A percentile compares a stretch with the other conserved stretches of the same genome.
phyloP scores from a whole-genome alignment of 2,329 filamentous ascomycete genomes.

The Ophiostoma tasmaniense region DNA sequence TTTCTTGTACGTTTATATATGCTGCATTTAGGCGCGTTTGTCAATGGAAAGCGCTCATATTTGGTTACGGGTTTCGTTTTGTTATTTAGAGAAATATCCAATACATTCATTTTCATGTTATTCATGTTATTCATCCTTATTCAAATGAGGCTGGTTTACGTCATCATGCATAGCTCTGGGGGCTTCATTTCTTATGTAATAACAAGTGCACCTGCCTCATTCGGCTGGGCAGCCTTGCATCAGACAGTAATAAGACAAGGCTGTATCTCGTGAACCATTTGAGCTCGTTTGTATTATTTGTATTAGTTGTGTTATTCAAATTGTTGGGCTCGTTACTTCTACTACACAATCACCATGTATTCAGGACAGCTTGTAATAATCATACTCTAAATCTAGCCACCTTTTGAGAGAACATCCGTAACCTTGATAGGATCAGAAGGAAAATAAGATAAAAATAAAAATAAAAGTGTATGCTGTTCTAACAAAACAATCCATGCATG shows the following conservation, averaged over 20 bases:
- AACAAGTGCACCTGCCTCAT: neutral
- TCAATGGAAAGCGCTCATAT: neutral
- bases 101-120: neutral
- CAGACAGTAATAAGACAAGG: neutral
- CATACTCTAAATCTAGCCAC: neutral
- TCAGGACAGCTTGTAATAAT: neutral
- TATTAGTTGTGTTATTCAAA: no score
- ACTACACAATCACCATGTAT: no score
- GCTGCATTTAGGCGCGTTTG: neutral
- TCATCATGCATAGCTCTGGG: neutral
- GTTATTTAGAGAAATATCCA: neutral
- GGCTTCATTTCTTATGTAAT: neutral
- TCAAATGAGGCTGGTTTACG: neutral
- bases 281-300: neutral
- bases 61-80: neutral
- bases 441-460: neutral
- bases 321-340: no score
- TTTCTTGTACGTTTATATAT: neutral
- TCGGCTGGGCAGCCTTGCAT: neutral
- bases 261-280: no score
- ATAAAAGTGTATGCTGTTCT: neutral
- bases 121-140: neutral
- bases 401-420: neutral
- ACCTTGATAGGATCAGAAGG: neutral
- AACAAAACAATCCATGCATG: neutral